These are phyloP conservation scores for Larix sibirica DNA, from an alignment of 83 land plant genomes.

Conservation along the genomic window DNA sequence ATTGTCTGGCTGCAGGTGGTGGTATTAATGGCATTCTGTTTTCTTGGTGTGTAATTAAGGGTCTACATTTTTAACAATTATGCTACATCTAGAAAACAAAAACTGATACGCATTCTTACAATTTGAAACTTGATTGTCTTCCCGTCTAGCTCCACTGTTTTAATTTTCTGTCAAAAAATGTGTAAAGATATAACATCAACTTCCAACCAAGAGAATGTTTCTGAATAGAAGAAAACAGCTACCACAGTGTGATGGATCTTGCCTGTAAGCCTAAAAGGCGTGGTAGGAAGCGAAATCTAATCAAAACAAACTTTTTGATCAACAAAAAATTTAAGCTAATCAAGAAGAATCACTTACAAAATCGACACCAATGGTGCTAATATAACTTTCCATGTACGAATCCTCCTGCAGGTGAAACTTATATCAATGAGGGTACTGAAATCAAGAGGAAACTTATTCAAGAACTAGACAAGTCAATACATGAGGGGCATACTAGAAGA, in stretches of 20 bases:
- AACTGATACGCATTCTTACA: constrained; percentile 28
- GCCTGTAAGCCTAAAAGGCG: neutral
- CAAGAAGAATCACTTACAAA: constrained; percentile 49
- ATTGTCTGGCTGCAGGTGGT: no score
- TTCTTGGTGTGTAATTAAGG: neutral
- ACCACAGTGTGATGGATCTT: neutral
- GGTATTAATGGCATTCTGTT: no score
- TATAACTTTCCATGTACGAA: constrained; percentile 88
- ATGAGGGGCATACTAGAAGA: neutral
- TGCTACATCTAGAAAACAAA: neutral
- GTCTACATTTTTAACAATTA: neutral
- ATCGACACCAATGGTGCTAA: constrained; percentile 92
- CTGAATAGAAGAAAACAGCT: neutral
- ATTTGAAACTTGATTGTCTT: constrained; percentile 88
- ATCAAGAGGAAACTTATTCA: neutral
- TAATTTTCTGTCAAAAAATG: constrained; percentile 59
- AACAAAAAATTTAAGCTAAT: neutral
- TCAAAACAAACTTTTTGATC: neutral
- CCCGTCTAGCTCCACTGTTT: constrained; percentile 83
- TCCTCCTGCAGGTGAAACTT: constrained; percentile 63
- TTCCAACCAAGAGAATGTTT: neutral
- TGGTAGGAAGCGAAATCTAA: neutral
- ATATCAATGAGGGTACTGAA: neutral
- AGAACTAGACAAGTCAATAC: neutral
- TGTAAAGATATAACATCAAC: neutral